A percentile compares a stretch with the other conserved stretches of the same genome.
phyloP scores from a whole-genome alignment of 2,329 filamentous ascomycete species.

The Pseudogymnoascus sp. region DNA sequence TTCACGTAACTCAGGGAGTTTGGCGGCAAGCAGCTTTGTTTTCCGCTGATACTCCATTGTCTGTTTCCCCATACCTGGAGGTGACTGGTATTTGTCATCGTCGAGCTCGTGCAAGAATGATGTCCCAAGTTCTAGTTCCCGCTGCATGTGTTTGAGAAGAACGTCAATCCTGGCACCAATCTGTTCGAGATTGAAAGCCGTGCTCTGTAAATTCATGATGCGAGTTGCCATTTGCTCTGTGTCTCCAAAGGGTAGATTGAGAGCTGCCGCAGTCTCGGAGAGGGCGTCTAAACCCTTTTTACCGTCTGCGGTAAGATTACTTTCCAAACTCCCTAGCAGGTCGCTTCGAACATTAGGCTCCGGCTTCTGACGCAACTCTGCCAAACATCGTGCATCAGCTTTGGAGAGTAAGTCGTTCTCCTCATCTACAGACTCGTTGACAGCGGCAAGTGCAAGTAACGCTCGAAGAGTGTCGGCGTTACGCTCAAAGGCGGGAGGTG shows the following conservation, averaged over 20 bases:
- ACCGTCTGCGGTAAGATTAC: conserved; percentile 48
- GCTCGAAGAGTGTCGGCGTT: conserved; percentile 74
- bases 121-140: conserved; percentile 38
- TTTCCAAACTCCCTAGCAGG: conserved; percentile 46
- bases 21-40: conserved; percentile 57
- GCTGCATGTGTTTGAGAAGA: conserved; percentile 48
- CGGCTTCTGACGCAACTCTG: conserved; percentile 40
- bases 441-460: conserved; percentile 62
- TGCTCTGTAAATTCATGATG: conserved; percentile 49
- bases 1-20: conserved; percentile 59
- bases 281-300: conserved; percentile 48
- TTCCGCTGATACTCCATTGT: conserved; percentile 68
- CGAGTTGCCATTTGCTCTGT: conserved; percentile 40
- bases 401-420: conserved; percentile 50
- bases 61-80: conserved; percentile 53
- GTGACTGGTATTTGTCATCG: conserved; percentile 42
- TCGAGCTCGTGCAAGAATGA: conserved; percentile 37
- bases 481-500: conserved; percentile 70
- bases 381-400: conserved; percentile 52
- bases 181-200: conserved; percentile 46
- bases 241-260: conserved; percentile 34
- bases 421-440: conserved; percentile 73
- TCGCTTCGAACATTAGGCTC: conserved; percentile 29
- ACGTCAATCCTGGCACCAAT: conserved; percentile 44
- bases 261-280: conserved; percentile 42